Evolutionary conservation across 164 flowering plant species (phyloP), one percentile per base, ranked within the genome.

Genomic region (Liriodendron chinense): DNA sequence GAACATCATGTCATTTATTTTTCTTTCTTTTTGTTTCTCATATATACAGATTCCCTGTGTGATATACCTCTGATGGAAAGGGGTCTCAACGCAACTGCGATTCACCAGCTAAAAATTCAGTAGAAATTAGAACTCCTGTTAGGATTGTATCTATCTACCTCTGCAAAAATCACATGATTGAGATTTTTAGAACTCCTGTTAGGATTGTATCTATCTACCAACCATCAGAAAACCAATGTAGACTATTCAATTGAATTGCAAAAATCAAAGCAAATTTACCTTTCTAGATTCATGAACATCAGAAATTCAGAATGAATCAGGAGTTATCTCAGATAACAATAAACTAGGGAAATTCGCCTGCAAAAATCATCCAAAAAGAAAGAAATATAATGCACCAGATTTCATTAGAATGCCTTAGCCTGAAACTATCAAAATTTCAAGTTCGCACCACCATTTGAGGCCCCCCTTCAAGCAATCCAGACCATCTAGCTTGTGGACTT

Each of bases 281-380:
- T 47, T 43, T 64, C 69, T 47, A 47, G 57, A 14, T 53, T 53
- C 59, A 53, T 53, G 59, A 12, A 53, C 18, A 12, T 90, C 90
- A 61, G 83, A 83, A 68, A 90, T 86, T 70, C 74, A 82, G 79
- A 87, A 90, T 10, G 72, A 68, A 67, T 87, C 89, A 0, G 82
- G 76, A 0, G 87, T 83, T 25, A 87, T 80, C 76, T 85, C 90
- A 34, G 88, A 75, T 83, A 88, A 79, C 90, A 87, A 87, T 64
- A 82, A 74, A 1, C 91, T 90, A 10, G 94, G 94, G 28, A 80
- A 83, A 65, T 83, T 72, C 20, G 79, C n/a, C 91, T 90, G 89
- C 78, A 79, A 75, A 79, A 21, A 56, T 21, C 26, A 28, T n/a
- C 59, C 59, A 53, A 53, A 34, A 34, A 34, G 3, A 34, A 34